Conservation (phyloP, 306 rosid genomes). For the Trifolium repens region DNA sequence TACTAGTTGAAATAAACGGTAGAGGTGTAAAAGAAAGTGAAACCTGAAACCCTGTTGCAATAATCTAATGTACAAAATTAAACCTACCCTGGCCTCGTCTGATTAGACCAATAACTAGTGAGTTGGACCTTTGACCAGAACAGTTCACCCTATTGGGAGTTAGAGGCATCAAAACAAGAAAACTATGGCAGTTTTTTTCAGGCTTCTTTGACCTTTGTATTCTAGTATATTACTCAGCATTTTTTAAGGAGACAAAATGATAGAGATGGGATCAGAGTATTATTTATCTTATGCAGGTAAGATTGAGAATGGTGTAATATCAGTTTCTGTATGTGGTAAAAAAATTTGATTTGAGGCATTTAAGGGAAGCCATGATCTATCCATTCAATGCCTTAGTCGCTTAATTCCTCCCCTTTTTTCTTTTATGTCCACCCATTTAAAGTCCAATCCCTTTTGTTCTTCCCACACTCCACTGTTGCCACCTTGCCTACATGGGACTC, state of each 20-base stretch:
- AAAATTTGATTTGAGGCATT: too few relatives aligned
- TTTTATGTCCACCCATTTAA: neutral
- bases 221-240: neutral
- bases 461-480: neutral
- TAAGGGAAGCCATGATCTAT: too few relatives aligned
- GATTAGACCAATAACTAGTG: neutral
- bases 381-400: too few relatives aligned
- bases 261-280: neutral
- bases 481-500: neutral
- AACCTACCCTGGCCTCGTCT: neutral
- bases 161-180: neutral
- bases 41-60: neutral
- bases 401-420: too few relatives aligned
- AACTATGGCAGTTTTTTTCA: neutral
- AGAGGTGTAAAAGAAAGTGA: conserved; percentile 1
- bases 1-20: conserved; percentile 6
- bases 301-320: too few relatives aligned
- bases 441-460: neutral
- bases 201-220: neutral
- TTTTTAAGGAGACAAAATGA: neutral
- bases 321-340: too few relatives aligned
- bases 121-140: neutral
- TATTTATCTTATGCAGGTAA: too few relatives aligned
- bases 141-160: neutral
- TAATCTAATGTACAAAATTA: neutral